Conservation (phyloP, 257 asterid species). For the Cynanchum wilfordii region DNA sequence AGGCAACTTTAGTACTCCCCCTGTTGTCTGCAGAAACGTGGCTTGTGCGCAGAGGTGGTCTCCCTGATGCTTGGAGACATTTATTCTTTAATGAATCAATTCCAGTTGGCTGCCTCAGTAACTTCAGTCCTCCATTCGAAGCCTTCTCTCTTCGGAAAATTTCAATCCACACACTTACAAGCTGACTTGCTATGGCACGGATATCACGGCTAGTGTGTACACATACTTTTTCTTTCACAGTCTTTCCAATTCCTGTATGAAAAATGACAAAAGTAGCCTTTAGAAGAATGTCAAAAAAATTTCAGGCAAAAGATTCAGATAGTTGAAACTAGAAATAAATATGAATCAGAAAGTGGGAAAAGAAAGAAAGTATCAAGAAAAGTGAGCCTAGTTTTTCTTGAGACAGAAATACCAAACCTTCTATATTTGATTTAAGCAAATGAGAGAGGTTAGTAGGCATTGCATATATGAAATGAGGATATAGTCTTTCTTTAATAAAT, state of each 20-base stretch:
- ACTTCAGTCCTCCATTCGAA: slow-evolving; percentile 56
- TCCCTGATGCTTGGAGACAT: slow-evolving; percentile 46
- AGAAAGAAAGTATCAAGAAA: neutral
- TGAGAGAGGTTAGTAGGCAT: neutral
- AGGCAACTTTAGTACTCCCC: slow-evolving; percentile 30
- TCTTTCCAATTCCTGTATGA: slow-evolving; percentile 79
- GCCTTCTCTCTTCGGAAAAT: slow-evolving; percentile 96
- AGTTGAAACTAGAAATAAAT: neutral
- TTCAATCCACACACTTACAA: slow-evolving; percentile 91
- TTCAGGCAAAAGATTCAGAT: neutral
- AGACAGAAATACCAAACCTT: neutral
- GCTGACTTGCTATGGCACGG: slow-evolving; percentile 98
- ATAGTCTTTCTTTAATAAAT: neutral
- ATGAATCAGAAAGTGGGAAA: neutral
- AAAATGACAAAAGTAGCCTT: slow-evolving; percentile 8
- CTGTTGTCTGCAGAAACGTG: slow-evolving; percentile 34
- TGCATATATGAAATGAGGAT: neutral
- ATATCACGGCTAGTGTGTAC: slow-evolving; percentile 99
- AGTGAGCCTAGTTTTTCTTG: neutral
- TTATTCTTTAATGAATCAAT: slow-evolving; percentile 50
- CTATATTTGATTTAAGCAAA: neutral
- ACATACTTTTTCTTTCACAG: slow-evolving; percentile 94
- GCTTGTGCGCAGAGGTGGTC: slow-evolving; percentile 62
- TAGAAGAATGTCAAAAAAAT: neutral
- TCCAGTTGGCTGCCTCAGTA: slow-evolving; percentile 43